Evolutionary conservation across 805 yeast species (phyloP).

Genomic region (Wickerhamomyces tratensis): DNA sequence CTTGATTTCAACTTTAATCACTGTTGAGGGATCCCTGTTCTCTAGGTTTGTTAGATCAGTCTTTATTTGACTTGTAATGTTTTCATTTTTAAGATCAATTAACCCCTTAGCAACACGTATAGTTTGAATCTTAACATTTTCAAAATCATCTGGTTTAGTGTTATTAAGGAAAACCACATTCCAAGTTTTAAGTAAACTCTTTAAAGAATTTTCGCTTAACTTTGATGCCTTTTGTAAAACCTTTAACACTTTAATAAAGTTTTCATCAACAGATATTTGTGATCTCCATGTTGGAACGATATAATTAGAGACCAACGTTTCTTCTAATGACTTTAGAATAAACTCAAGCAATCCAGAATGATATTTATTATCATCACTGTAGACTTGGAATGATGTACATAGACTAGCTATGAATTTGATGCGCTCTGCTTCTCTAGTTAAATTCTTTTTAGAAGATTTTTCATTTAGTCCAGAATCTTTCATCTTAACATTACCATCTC

Average conservation of each 20-base stretch:
- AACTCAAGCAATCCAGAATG: slow-evolving; percentile 17
- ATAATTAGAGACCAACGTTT: slow-evolving; percentile 18
- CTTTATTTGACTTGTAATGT: slow-evolving; percentile 10
- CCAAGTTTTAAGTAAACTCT: slow-evolving; percentile 13
- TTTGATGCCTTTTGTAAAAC: slow-evolving; percentile 2
- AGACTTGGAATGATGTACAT: slow-evolving; percentile 22
- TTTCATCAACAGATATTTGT: slow-evolving; percentile 35
- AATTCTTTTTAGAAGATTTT: slow-evolving; percentile 30
- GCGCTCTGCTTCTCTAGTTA: slow-evolving; percentile 40
- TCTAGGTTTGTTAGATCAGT: slow-evolving; percentile 17
- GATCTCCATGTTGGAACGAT: slow-evolving; percentile 51
- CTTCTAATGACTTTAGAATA: slow-evolving; percentile 17
- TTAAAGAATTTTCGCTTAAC: slow-evolving; percentile 5
- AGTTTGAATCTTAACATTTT: slow-evolving; percentile 48
- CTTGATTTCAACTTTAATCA: slow-evolving; percentile 28
- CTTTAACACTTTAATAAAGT: slow-evolving; percentile 19
- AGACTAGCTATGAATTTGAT: slow-evolving; percentile 27
- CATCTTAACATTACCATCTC: slow-evolving; percentile 16
- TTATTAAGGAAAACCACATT: slow-evolving; percentile 19
- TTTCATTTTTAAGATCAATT: slow-evolving; percentile 8
- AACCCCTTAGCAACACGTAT: slow-evolving; percentile 26
- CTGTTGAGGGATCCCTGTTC: slow-evolving; percentile 33
- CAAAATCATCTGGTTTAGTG: slow-evolving; percentile 33
- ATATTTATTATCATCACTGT: slow-evolving; percentile 9
- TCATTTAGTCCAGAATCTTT: slow-evolving; percentile 18